A percentile compares a stretch with the other conserved stretches of the same genome.
These are phyloP conservation scores for Dictyostelium brefeldianum DNA, from an alignment of 78 protist species.

Conservation along the genomic window DNA sequence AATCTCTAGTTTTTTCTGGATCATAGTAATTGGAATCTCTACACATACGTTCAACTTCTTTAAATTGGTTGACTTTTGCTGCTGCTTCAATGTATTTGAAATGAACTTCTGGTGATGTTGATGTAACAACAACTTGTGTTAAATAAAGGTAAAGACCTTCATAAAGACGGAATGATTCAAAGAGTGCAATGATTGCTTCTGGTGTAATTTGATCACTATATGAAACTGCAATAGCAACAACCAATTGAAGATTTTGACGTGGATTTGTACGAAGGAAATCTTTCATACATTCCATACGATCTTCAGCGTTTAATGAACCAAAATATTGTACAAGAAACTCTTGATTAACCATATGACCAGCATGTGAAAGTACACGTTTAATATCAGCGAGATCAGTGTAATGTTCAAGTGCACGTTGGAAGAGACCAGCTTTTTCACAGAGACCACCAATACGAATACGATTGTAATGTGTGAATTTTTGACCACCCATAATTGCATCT, in stretches of 20 bases:
- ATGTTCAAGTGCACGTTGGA: constrained; percentile 98
- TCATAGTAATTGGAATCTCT: constrained; percentile 96
- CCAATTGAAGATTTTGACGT: constrained; percentile 94
- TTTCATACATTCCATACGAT: constrained; percentile 93
- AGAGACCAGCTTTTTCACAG: constrained; percentile 98
- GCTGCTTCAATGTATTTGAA: constrained; percentile 99
- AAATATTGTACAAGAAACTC: constrained; percentile 95
- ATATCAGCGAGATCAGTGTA: constrained; percentile 96
- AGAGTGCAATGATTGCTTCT: constrained; percentile 91
- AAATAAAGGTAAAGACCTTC: constrained; percentile 93
- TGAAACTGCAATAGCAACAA: constrained; percentile 96
- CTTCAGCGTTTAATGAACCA: constrained; percentile 91
- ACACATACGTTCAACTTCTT: constrained; percentile 98
- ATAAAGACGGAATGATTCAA: constrained; percentile 93
- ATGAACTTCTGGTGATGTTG: constrained; percentile 96
- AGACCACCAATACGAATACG: constrained; percentile 91
- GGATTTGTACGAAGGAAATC: constrained; percentile 93
- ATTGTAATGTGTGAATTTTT: constrained; percentile 97
- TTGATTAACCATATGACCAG: constrained; percentile 62
- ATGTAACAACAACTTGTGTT: constrained; percentile 84
- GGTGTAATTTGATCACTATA: constrained; percentile 93
- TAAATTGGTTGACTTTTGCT: constrained; percentile 92
- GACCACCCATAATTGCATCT: constrained; percentile 95
- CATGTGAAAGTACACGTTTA: constrained; percentile 94
- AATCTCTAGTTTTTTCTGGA: constrained; percentile 95